Percentiles rank a stretch among this genome's conserved stretches.
Conservation (phyloP, 345 rosid species). For the Laguncularia racemosa region DNA sequence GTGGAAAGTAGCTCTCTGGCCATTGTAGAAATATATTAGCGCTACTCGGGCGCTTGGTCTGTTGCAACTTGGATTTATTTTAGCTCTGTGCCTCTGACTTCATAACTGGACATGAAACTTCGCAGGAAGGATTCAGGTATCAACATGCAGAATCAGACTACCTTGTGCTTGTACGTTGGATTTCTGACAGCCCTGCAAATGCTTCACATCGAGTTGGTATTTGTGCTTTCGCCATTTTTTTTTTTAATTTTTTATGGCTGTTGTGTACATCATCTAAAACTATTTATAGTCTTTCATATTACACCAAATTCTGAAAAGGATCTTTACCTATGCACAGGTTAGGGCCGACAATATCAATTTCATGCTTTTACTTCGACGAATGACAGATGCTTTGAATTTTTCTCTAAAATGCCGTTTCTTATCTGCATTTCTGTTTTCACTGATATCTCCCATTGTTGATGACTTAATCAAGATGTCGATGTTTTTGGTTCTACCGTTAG, state of each 20-base stretch:
- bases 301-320: not conserved
- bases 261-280: not conserved
- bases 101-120: not conserved
- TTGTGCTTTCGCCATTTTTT: constrained; percentile 36
- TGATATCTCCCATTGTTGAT: too few species aligned
- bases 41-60: too few species aligned
- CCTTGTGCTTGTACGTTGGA: constrained; percentile 75
- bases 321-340: too few species aligned
- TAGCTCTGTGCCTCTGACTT: not conserved
- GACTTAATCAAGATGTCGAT: too few species aligned
- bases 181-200: constrained; percentile 34
- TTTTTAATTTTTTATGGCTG: not conserved
- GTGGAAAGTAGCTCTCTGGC: too few species aligned
- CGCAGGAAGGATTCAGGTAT: constrained; percentile 20
- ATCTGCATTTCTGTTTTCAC: too few species aligned
- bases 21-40: too few species aligned
- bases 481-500: constrained; percentile 17
- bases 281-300: not conserved
- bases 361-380: not conserved
- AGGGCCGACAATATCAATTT: not conserved
- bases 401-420: too few species aligned
- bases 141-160: constrained; percentile 38
- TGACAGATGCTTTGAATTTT: too few species aligned
- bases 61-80: not conserved
- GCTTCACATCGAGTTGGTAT: constrained; percentile 75